Percentiles rank a stretch among this genome's conserved stretches.
phyloP scores from a whole-genome alignment of 2,329 filamentous ascomycete genomes.

The Esteya vermicola region DNA sequence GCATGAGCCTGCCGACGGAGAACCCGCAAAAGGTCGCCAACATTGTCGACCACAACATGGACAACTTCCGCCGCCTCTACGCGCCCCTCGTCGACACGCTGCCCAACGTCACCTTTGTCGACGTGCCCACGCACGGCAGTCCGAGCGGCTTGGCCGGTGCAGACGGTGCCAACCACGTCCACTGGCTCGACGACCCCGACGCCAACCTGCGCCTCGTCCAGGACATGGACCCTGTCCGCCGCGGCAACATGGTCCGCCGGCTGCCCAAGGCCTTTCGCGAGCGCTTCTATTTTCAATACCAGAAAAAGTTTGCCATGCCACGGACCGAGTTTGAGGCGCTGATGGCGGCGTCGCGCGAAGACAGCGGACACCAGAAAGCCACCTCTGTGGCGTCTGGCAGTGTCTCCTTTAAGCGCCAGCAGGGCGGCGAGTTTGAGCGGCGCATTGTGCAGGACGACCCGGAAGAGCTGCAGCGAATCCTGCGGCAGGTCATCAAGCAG shows the following conservation, averaged over 20 bases:
- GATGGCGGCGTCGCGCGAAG: constrained; percentile 62
- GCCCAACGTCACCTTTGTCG: constrained; percentile 71
- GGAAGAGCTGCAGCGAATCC: constrained; percentile 51
- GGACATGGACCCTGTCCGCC: constrained; percentile 82
- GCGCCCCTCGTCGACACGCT: constrained; percentile 78
- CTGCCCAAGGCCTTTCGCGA: constrained; percentile 76
- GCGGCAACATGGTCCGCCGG: constrained; percentile 92
- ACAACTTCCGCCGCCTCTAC: constrained; percentile 85
- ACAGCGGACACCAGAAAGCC: constrained; percentile 16
- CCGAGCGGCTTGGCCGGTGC: too few relatives aligned
- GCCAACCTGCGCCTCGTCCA: constrained; percentile 60
- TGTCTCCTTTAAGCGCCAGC: constrained; percentile 53
- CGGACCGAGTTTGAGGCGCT: constrained; percentile 71
- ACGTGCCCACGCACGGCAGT: too few relatives aligned
- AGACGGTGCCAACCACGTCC: too few relatives aligned
- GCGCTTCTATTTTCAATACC: constrained; percentile 89
- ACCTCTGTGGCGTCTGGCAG: too few relatives aligned
- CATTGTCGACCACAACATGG: constrained; percentile 82
- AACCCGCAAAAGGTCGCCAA: constrained; percentile 87
- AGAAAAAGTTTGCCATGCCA: constrained; percentile 78
- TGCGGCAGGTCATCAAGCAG: constrained; percentile 65
- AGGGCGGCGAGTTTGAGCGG: constrained; percentile 75
- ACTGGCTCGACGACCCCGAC: constrained; percentile 51
- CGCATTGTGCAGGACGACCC: constrained; percentile 61
- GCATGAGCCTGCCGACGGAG: constrained; percentile 82